Evolutionary conservation across 2,329 filamentous ascomycete species (phyloP), one percentile per base, ranked within the genome.

Genomic region (Fusarium chuoi): DNA sequence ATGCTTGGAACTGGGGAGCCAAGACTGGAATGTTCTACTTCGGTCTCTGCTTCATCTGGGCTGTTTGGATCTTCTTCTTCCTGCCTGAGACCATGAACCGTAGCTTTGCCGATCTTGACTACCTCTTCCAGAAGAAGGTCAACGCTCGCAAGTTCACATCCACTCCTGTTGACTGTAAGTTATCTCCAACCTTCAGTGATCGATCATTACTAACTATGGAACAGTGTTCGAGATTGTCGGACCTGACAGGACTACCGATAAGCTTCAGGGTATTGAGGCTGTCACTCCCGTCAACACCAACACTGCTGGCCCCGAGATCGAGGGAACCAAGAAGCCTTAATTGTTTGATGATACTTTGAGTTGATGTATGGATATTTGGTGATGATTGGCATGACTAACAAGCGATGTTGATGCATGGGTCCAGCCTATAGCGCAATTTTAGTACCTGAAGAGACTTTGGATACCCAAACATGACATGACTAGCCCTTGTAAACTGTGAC

Each of bases 81-180:
- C 80, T 88, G 8, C 87, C 87, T 8, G 89, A 90, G 81, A 87
- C 88, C 18, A 85, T 83, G 65, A 87, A 84, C 36, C 83, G 86
- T 48, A 87, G 86, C 3, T 86, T 87, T 63, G 87, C 85, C 48
- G 88, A 90, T 79, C 83, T 90, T 13, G 88, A 90, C 67, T 79
- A 86, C 6, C 79, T 91, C 68, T 90, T 90, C 75, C 84, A 88
- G 67, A 79, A 82, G 64, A 76, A 77, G 36, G 77, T 83, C 26
- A 78, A 81, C 17, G 84, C 86, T 3, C 79, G 85, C 82, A 81
- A 83, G 58, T 86, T 82, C 55, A 39, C 62, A 0, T 71, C 75
- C 5, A 67, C 78, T 30, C 75, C 77, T 14, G 39, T 80, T 39
- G 80, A 81, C 33, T 61, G 79, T 81, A 76, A 76, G 79, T 77